These are phyloP conservation scores for Claviceps lovelessii DNA, from an alignment of 2,329 filamentous ascomycete genomes.

Conservation along the genomic window DNA sequence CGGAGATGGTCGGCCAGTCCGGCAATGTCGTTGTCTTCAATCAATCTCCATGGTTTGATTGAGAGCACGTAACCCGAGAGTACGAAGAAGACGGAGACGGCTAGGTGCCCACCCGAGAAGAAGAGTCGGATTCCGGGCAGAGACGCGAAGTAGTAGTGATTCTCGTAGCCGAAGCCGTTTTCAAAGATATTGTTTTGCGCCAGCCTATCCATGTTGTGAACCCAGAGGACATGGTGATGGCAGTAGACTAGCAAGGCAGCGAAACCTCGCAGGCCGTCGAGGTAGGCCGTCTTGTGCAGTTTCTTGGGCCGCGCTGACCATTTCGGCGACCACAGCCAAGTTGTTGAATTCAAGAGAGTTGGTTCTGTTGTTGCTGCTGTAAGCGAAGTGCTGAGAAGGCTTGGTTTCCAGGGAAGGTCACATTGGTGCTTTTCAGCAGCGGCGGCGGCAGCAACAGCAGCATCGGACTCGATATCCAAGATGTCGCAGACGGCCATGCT, in stretches of 20 bases:
- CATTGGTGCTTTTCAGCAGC: neutral
- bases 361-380: neutral
- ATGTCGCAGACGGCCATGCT: neutral
- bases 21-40: slow-evolving; percentile 27
- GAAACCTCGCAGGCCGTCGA: slow-evolving; percentile 51
- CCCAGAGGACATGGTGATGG: slow-evolving; percentile 46
- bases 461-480: neutral
- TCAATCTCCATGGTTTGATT: slow-evolving; percentile 31
- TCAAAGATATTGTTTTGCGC: slow-evolving; percentile 28
- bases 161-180: slow-evolving; percentile 36
- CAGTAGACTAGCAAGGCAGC: slow-evolving; percentile 52
- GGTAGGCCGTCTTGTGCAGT: slow-evolving; percentile 38
- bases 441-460: neutral
- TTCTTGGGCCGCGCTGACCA: slow-evolving; percentile 7
- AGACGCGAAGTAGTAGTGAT: slow-evolving; percentile 32
- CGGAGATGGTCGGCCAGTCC: slow-evolving; percentile 29
- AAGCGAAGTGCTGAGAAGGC: neutral
- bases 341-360: neutral
- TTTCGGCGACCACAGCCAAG: slow-evolving; percentile 1
- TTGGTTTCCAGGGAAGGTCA: neutral
- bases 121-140: slow-evolving; percentile 45
- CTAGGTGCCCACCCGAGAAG: slow-evolving; percentile 47
- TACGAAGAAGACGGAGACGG: slow-evolving; percentile 42
- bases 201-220: slow-evolving; percentile 23
- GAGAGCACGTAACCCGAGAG: slow-evolving; percentile 44